Percentiles rank a stretch among this genome's conserved stretches.
These are phyloP conservation scores for Phytopythium cucurbitacearum DNA, from an alignment of 352 stramenopile genomes.

Conservation along the genomic window DNA sequence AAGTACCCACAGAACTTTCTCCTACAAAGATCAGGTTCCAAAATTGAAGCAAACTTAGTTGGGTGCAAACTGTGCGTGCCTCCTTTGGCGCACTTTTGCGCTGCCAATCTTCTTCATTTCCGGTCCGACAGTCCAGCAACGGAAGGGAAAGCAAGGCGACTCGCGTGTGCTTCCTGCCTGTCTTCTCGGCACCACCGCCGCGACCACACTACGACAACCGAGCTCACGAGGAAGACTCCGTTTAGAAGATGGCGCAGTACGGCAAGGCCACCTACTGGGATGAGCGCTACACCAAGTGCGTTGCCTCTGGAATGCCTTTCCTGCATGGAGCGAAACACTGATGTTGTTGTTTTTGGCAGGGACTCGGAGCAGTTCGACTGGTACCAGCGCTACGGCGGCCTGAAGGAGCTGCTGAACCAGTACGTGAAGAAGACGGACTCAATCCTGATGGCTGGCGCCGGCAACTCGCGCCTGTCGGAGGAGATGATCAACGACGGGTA, in stretches of 20 bases:
- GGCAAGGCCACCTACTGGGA: conserved; percentile 94
- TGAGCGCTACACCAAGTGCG: conserved; percentile 92
- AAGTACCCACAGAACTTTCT: too few relatives aligned
- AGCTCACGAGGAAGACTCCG: too few relatives aligned
- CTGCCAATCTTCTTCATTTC: conserved; percentile 3
- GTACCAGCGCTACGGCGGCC: conserved; percentile 91
- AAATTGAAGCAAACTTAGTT: not conserved
- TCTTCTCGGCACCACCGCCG: not conserved
- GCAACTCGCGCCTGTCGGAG: conserved; percentile 93
- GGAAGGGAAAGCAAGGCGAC: too few relatives aligned
- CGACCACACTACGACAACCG: too few relatives aligned
- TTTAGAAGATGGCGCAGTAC: conserved; percentile 82
- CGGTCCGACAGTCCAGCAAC: not conserved
- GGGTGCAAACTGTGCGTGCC: not conserved
- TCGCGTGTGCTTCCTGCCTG: not conserved
- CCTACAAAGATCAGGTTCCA: too few relatives aligned
- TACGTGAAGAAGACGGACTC: conserved; percentile 94
- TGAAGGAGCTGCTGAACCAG: conserved; percentile 88
- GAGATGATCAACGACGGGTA: conserved; percentile 96
- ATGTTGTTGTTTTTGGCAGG: conserved; percentile 22
- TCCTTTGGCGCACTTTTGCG: not conserved
- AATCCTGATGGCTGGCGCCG: conserved; percentile 91
- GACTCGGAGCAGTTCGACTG: conserved; percentile 94
- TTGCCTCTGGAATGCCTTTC: not conserved
- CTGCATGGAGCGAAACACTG: not conserved